These are phyloP conservation scores for Sphagnum fallax DNA, from an alignment of 228 moss, liverwort and hornwort genomes.

Conservation along the genomic window DNA sequence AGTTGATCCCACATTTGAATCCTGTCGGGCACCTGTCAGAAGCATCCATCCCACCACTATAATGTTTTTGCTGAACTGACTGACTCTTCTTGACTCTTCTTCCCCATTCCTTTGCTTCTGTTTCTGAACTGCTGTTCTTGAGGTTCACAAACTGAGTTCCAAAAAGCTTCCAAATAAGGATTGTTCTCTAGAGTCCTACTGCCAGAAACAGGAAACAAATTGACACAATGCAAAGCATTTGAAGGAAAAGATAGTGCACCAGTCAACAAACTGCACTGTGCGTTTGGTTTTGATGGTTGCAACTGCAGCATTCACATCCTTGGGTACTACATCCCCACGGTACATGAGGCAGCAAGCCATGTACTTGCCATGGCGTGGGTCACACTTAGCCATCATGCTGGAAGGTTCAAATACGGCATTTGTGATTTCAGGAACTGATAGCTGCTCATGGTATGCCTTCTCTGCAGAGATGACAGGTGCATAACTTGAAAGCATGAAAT, in stretches of 20 bases:
- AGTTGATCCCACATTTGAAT: conserved; percentile 61
- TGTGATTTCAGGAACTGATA: conserved; percentile 72
- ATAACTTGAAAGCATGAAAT: conserved; percentile 86
- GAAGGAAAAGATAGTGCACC: conserved; percentile 17
- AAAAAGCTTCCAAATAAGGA: too few species aligned
- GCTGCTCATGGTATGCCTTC: conserved; percentile 66
- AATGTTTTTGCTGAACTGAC: too few species aligned
- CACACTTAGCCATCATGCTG: conserved; percentile 62
- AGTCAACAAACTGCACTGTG: conserved; percentile 81
- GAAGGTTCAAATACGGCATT: conserved; percentile 77
- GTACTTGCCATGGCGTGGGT: conserved; percentile 56
- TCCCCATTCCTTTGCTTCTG: too few species aligned
- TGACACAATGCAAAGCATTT: too few species aligned
- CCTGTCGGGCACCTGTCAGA: neutral
- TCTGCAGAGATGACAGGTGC: conserved; percentile 70
- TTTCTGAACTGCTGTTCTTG: too few species aligned
- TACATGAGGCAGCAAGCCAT: conserved; percentile 65
- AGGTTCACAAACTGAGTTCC: too few species aligned
- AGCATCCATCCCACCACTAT: too few species aligned
- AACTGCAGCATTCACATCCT: conserved; percentile 57
- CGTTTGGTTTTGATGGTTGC: conserved; percentile 85
- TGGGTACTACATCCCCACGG: conserved; percentile 51
- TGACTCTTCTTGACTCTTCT: too few species aligned
- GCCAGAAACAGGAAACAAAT: too few species aligned
- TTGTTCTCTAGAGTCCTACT: too few species aligned